Evolutionary conservation across 257 asterid species (phyloP).

Genomic region (Rauvolfia tetraphylla): DNA sequence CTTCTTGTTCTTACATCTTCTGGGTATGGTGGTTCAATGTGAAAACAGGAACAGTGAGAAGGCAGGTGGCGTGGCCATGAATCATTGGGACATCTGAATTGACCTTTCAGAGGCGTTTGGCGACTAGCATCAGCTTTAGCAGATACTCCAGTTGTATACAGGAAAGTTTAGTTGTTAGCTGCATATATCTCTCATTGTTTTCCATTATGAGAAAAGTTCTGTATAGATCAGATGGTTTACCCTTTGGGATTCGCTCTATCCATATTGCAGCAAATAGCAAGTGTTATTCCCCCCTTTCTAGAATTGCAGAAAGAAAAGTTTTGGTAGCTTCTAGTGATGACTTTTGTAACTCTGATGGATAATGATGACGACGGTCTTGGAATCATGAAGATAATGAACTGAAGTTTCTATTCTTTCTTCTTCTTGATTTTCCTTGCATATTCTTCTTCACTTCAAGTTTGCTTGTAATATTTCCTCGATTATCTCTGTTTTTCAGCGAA

Average conservation of each 20-base stretch:
- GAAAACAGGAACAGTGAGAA: not conserved
- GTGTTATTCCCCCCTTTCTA: not conserved
- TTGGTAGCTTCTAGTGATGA: conserved; percentile 4
- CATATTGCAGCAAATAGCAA: not conserved
- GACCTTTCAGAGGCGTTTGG: not conserved
- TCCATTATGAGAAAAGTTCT: conserved; percentile 24
- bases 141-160: conserved; percentile 30
- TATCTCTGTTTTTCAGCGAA: too few relatives aligned
- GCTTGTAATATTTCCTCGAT: too few relatives aligned
- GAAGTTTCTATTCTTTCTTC: not conserved
- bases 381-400: not conserved
- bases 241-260: not conserved
- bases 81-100: not conserved
- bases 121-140: conserved; percentile 9
- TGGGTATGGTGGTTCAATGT: conserved; percentile 11
- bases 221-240: conserved; percentile 35
- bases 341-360: not conserved
- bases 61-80: not conserved
- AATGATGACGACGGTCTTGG: not conserved
- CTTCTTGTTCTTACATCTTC: conserved; percentile 7
- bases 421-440: not conserved
- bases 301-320: not conserved
- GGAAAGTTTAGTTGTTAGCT: conserved; percentile 8
- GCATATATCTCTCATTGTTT: conserved; percentile 26
- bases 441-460: too few relatives aligned